phyloP scores from a whole-genome alignment of 176 grass and related monocot genomes.

The Carex cristatella region DNA sequence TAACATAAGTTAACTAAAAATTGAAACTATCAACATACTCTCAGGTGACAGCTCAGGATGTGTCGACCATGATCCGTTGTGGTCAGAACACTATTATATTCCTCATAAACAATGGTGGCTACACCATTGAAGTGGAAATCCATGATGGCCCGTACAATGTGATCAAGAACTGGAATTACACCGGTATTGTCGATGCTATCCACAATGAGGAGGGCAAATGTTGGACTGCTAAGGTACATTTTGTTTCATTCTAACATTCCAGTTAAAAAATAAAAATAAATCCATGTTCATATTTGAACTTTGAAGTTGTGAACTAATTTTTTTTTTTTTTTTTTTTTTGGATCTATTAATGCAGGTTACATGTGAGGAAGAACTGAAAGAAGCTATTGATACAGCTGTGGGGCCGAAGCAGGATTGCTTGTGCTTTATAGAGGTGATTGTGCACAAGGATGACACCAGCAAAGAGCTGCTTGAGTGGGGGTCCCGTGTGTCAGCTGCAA shows the following conservation, averaged over 20 bases:
- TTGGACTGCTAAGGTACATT: constrained; percentile 48
- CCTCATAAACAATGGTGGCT: constrained; percentile 89
- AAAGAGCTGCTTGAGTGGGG: constrained; percentile 38
- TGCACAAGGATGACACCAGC: constrained; percentile 33
- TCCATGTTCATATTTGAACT: neutral
- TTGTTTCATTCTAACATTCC: neutral
- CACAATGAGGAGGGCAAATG: constrained; percentile 60
- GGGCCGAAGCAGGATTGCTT: constrained; percentile 27
- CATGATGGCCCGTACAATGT: constrained; percentile 85
- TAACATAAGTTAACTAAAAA: too few species aligned
- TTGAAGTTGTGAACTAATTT: neutral
- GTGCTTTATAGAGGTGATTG: constrained; percentile 35
- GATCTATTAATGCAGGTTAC: constrained; percentile 10
- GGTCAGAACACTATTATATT: constrained; percentile 63
- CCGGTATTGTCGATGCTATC: constrained; percentile 50
- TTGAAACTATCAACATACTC: too few species aligned
- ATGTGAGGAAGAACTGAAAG: constrained; percentile 28
- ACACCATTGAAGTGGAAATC: constrained; percentile 86
- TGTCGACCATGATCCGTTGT: constrained; percentile 60
- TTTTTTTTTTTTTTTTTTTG: neutral
- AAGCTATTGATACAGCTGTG: constrained; percentile 21
- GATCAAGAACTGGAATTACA: constrained; percentile 91
- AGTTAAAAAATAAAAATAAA: neutral
- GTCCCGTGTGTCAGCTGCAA: constrained; percentile 32
- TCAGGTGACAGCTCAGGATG: constrained; percentile 66